These are phyloP conservation scores for Fusarium incarnatum DNA, from an alignment of 2,329 filamentous ascomycete species.

Conservation along the genomic window DNA sequence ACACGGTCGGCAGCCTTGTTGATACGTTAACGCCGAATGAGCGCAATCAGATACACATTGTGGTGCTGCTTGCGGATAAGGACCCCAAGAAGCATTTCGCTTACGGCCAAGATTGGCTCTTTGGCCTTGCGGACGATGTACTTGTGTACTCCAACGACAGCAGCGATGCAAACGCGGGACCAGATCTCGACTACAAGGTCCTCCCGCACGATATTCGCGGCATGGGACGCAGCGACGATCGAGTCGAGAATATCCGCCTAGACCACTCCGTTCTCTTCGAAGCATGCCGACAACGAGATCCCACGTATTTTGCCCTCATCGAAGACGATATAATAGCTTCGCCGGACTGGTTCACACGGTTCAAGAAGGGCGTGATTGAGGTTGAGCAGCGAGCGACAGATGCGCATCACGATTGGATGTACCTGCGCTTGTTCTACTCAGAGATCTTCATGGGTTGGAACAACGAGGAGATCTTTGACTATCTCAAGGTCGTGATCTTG, in stretches of 20 bases:
- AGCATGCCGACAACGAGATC: conserved; percentile 45
- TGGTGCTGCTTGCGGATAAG: conserved; percentile 52
- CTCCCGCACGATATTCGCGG: conserved; percentile 41
- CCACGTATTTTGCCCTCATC: conserved; percentile 53
- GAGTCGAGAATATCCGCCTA: conserved; percentile 51
- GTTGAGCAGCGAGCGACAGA: conserved; percentile 44
- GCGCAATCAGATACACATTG: conserved; percentile 49
- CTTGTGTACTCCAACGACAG: conserved; percentile 45
- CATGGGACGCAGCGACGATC: conserved; percentile 43
- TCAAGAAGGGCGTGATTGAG: conserved; percentile 45
- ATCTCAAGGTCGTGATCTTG: conserved; percentile 44
- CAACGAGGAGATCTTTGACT: conserved; percentile 50
- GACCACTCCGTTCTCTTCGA: conserved; percentile 52
- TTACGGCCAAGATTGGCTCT: conserved; percentile 50
- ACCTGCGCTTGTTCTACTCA: conserved; percentile 55
- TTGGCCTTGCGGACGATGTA: conserved; percentile 50
- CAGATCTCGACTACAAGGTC: conserved; percentile 24
- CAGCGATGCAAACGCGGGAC: neutral
- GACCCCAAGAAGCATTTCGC: conserved; percentile 49
- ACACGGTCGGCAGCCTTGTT: conserved; percentile 49
- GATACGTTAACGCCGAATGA: conserved; percentile 49
- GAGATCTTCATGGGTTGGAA: conserved; percentile 56
- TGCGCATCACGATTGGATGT: conserved; percentile 49
- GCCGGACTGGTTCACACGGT: conserved; percentile 50
- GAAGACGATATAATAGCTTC: conserved; percentile 54